Evolutionary conservation across 2,329 filamentous ascomycete species (phyloP), one percentile per base, ranked within the genome.

Genomic region (Camptophora hylomeconis): DNA sequence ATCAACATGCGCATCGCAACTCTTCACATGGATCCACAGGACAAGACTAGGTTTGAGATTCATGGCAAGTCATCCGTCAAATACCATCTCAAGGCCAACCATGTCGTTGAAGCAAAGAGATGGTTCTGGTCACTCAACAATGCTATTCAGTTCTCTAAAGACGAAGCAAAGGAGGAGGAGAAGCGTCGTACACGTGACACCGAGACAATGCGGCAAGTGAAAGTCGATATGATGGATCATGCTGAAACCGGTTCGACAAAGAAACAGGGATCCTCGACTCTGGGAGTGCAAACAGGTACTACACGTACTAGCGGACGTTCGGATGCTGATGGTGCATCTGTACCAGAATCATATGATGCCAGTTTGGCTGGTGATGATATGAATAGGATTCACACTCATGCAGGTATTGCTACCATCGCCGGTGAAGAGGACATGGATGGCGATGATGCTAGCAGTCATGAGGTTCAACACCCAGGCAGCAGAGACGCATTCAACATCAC

Each of bases 51-150:
- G 35, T 95, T 98, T 47, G 89, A 98, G 49, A 95, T 98, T 30
- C 82, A 87, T 38, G 89, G 89, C 29, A 98, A 98, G 56, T 94
- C 87, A 1, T 95, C 87, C 0, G 89, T 98, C 52, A 98, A 94
- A 57, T 98, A 98, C 52, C 87, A 92, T 26, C 67, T 98, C 30
- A 95, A 93, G 54, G 89, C 89, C 0, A 98, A 98, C 48, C 89
- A 98, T 55, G 80, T 94, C 49, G 87, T 95, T 16, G 89, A 98
- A 54, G 87, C 89, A 5, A 98, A 98, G 57, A 73, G 89, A 31
- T 98, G 89, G 89, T 98, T 92, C 56, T 98, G 89, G 89, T 82
- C 89, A 1, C 63, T 98, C 39, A 98, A 98, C 59, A 98, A 98
- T 52, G 87, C 89, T 5, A 98, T 98, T 27, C 89, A 95, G 51